Conservation (phyloP, 148 eudicot genomes). For the Vaccinium darrowii region DNA sequence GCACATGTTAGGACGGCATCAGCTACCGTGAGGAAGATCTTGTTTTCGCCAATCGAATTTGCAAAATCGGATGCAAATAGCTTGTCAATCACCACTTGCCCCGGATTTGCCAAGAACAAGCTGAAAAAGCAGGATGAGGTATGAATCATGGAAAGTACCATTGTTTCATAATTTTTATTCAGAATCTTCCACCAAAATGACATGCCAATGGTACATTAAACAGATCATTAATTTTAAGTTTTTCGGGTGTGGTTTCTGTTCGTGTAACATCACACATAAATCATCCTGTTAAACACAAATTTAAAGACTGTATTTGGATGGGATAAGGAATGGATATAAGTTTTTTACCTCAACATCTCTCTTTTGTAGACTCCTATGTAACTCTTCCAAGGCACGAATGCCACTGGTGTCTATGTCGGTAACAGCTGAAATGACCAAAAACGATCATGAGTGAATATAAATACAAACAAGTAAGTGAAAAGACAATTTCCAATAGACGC, state of each 20-base stretch:
- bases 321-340: background rate
- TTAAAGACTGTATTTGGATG: background rate
- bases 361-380: conserved; percentile 59
- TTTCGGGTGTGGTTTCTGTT: background rate
- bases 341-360: conserved; percentile 59
- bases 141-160: background rate
- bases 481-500: background rate
- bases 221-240: background rate
- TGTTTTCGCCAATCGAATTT: conserved; percentile 53
- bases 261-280: background rate
- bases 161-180: background rate
- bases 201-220: background rate
- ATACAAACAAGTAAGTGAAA: background rate
- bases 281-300: background rate
- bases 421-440: conserved; percentile 57
- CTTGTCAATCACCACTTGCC: conserved; percentile 75
- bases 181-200: background rate
- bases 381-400: conserved; percentile 84
- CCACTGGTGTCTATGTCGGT: conserved; percentile 96
- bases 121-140: conserved; percentile 24
- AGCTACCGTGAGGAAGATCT: conserved; percentile 73
- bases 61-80: conserved; percentile 62
- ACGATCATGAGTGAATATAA: background rate
- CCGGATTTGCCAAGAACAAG: conserved; percentile 84
- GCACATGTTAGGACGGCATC: conserved; percentile 68